A percentile compares a stretch with the other conserved stretches of the same genome.
Evolutionary conservation across 2,329 filamentous ascomycete genomes (phyloP).

Genomic region (Penicillium sp.): DNA sequence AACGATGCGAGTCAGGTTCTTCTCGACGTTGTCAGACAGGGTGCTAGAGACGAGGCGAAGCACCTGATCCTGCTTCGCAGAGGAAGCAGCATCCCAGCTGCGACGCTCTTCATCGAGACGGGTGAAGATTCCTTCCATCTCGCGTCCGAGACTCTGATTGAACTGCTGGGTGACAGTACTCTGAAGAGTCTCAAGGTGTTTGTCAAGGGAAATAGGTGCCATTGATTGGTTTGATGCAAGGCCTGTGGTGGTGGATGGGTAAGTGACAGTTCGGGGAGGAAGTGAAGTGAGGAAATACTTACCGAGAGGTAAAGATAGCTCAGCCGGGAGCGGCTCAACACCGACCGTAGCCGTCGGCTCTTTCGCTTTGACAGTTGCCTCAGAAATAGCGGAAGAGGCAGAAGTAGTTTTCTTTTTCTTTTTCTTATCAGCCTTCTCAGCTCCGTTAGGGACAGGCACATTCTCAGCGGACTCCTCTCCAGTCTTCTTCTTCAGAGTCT

Average conservation of each 20-base stretch:
- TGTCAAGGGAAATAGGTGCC: conserved; percentile 53
- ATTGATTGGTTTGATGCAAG: conserved; percentile 53
- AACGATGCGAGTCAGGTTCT: conserved; percentile 77
- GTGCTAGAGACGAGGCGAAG: conserved; percentile 71
- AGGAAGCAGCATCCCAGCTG: conserved; percentile 64
- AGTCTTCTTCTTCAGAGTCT: conserved; percentile 48
- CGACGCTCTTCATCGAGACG: conserved; percentile 72
- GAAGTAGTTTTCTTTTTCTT: conserved; percentile 63
- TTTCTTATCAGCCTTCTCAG: conserved; percentile 70
- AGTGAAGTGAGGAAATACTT: conserved; percentile 8
- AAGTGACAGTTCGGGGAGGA: conserved; percentile 1
- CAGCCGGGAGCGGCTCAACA: conserved; percentile 17
- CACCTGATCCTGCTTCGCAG: conserved; percentile 71
- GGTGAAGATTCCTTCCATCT: conserved; percentile 61
- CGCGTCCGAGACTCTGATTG: conserved; percentile 50
- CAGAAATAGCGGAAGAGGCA: conserved; percentile 31
- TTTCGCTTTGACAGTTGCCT: conserved; percentile 53
- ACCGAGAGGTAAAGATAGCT: conserved; percentile 9
- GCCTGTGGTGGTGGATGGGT: not conserved
- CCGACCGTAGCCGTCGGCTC: conserved; percentile 27
- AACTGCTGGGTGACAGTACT: conserved; percentile 54
- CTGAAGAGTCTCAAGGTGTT: conserved; percentile 62
- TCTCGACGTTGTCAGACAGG: conserved; percentile 72
- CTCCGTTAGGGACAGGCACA: conserved; percentile 22
- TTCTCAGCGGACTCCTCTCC: conserved; percentile 38